Evolutionary conservation across 192 early-diverging fungal genomes (phyloP).

Genomic region (Backusella sp.): DNA sequence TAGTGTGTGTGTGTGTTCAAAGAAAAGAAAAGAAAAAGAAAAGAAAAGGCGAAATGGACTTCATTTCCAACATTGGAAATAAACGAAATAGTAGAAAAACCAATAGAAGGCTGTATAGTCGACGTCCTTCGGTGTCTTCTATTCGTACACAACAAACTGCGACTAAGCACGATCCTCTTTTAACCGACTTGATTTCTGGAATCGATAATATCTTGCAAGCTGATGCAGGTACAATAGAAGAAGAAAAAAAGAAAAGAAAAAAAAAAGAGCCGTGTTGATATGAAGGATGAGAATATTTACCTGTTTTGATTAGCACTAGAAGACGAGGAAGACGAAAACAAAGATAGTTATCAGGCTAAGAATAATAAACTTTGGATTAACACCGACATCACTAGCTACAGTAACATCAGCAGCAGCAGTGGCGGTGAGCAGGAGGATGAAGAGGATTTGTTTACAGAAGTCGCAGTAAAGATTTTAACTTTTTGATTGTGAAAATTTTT

Average conservation of each 20-base stretch:
- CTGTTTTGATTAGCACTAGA: neutral
- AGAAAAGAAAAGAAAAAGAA: neutral
- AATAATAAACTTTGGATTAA: neutral
- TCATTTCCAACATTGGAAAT: constrained; percentile 15
- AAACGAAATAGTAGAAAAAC: constrained; percentile 15
- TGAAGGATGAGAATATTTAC: neutral
- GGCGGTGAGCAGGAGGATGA: neutral
- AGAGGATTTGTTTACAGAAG: constrained; percentile 15
- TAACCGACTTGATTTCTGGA: neutral
- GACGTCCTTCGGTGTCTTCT: constrained; percentile 8
- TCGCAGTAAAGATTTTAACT: constrained; percentile 9
- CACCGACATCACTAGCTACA: neutral
- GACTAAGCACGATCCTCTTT: neutral
- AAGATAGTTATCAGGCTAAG: neutral
- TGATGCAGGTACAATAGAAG: neutral
- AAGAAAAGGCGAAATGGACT: constrained; percentile 1
- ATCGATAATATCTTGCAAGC: neutral
- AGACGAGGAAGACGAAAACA: neutral
- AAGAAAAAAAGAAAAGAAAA: neutral
- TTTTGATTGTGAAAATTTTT: neutral
- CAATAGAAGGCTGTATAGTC: constrained; percentile 6
- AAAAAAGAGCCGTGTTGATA: neutral
- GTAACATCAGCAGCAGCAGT: neutral
- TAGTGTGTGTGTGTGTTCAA: neutral
- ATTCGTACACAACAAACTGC: neutral